phyloP scores from a whole-genome alignment of 2,329 filamentous ascomycete genomes.

The Fusarium virguliforme region DNA sequence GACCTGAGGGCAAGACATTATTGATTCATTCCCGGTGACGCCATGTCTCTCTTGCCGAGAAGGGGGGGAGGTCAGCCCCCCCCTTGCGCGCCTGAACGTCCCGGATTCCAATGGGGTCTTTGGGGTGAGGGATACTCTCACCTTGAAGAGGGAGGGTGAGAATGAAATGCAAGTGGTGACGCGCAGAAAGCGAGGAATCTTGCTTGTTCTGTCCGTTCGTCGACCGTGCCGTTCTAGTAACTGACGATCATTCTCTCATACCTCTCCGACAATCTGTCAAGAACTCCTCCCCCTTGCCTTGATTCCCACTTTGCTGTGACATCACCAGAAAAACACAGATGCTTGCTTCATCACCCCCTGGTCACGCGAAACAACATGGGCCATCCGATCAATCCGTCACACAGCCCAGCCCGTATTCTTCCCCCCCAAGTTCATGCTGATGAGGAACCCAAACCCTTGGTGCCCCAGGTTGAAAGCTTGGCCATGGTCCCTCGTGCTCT shows the following conservation, averaged over 20 bases:
- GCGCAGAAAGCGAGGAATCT: conserved; percentile 24
- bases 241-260: conserved; percentile 20
- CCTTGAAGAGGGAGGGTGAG: conserved; percentile 38
- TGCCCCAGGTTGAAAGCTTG: conserved; percentile 33
- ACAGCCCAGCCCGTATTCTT: conserved; percentile 7
- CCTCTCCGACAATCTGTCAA: background rate
- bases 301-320: conserved; percentile 55
- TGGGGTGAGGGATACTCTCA: conserved; percentile 5
- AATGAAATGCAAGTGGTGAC: conserved; percentile 33
- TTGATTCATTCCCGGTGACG: conserved; percentile 38
- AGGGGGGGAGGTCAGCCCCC: conserved; percentile 9
- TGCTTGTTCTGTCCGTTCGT: conserved; percentile 17
- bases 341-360: conserved; percentile 16
- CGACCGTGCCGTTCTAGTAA: background rate
- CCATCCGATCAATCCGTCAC: conserved; percentile 40
- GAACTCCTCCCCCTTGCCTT: conserved; percentile 22
- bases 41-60: conserved; percentile 30
- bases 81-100: conserved; percentile 3
- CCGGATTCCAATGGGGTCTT: conserved; percentile 37
- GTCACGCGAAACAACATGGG: conserved; percentile 37
- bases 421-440: background rate
- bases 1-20: conserved; percentile 35
- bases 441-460: conserved; percentile 40
- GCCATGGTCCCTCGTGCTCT: conserved; percentile 39
- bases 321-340: conserved; percentile 49